Evolutionary conservation across 2,329 filamentous ascomycete species (phyloP), one percentile per base, ranked within the genome.

Genomic region (Aureobasidium uvarum): DNA sequence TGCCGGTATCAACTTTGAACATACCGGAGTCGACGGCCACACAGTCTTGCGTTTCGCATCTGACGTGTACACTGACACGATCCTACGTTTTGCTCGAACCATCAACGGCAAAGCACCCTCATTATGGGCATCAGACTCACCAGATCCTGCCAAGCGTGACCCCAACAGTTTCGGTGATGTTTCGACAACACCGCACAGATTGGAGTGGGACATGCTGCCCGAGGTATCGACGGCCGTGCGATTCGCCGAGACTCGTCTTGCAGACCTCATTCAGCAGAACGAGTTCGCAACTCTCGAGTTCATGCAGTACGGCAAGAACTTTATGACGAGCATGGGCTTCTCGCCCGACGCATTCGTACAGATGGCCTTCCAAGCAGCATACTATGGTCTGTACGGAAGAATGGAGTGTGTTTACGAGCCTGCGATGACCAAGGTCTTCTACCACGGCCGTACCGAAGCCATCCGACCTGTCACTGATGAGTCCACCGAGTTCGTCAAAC

Each of bases 1-100:
- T 74, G 95, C 95, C 0, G 95, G 95, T 6, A 98, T 99, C 85
- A 99, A 99, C 79, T 98, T 99, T 72, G 95, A 99, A 77, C 95
- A 99, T 74, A 99, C 95, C 0, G 95, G 95, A 70, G 94, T 99
- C 5, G 95, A 99, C 73, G 95, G 95, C 1, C 95, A 99, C 75
- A 99, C 95, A 0, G 95, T 99, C 25, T 84, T 99, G 62, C 89
- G 95, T 6, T 98, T 99, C 72, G 95, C 95, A 18, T 96, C 92
- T 68, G 95, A 99, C 72, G 83, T 99, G 18, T 99, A 97, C 77
- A 98, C 95, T 0, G 95, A 99, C 76, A 99, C 95, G 1, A 98
- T 99, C 70, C 86, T 99, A 41, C 89, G 95, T 13, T 98, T 97
- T 73, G 95, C 95, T 3, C 88, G 91, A 65, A 94, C 92, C 1